Evolutionary conservation across 345 rosid species (phyloP).

Genomic region (Geranium rotundifolium): DNA sequence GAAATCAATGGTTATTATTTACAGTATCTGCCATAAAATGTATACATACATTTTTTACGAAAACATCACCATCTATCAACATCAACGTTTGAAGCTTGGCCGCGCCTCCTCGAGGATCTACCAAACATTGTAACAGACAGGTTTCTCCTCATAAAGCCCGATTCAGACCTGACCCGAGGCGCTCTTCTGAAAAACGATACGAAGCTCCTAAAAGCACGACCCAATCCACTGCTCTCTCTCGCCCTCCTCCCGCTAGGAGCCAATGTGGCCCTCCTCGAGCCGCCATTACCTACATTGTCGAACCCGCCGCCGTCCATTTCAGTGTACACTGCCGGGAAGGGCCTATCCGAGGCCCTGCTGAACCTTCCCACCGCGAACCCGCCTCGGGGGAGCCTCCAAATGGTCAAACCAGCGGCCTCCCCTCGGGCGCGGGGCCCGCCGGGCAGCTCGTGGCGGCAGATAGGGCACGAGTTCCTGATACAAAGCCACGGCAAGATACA

Average conservation of each 20-base stretch:
- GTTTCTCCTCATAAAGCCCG: slow-evolving; percentile 23
- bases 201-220: slow-evolving; percentile 31
- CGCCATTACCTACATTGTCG: slow-evolving; percentile 20
- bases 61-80: background rate
- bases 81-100: background rate
- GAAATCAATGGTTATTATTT: background rate
- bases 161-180: slow-evolving; percentile 8
- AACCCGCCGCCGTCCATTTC: slow-evolving; percentile 49
- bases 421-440: slow-evolving; percentile 7
- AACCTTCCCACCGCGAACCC: slow-evolving; percentile 57
- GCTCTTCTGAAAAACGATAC: slow-evolving; percentile 33
- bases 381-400: slow-evolving; percentile 56
- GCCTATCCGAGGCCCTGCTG: slow-evolving; percentile 34
- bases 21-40: background rate
- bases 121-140: slow-evolving; percentile 14
- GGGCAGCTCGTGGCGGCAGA: slow-evolving; percentile 48
- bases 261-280: slow-evolving; percentile 43
- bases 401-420: slow-evolving; percentile 44
- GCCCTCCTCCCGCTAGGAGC: slow-evolving; percentile 36
- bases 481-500: slow-evolving; percentile 54
- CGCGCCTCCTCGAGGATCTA: slow-evolving; percentile 24
- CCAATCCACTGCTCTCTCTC: slow-evolving; percentile 33
- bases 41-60: too few species aligned
- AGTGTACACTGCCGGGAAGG: slow-evolving; percentile 41
- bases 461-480: slow-evolving; percentile 44